Percentiles rank a stretch among this genome's conserved stretches.
Evolutionary conservation across 805 yeast genomes (phyloP).

Genomic region (Dipodascus geniculatus): DNA sequence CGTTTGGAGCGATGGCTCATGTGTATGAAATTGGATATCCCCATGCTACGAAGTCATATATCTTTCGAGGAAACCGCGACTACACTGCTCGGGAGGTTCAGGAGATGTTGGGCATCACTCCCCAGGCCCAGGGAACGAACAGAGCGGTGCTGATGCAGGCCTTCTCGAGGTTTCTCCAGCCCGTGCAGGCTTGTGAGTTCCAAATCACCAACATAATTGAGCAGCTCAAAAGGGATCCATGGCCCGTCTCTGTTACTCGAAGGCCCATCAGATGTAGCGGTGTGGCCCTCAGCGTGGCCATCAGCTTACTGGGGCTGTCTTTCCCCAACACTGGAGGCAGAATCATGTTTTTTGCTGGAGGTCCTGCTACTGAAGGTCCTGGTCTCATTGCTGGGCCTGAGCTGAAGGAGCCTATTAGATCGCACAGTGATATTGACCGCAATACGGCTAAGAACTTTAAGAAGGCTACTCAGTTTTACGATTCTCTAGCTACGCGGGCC

Average conservation of each 20-base stretch:
- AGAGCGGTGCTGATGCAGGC: slow-evolving; percentile 23
- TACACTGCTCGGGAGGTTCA: slow-evolving; percentile 41
- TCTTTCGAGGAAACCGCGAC: slow-evolving; percentile 81
- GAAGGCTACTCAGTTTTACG: slow-evolving; percentile 73
- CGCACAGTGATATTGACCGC: slow-evolving; percentile 92
- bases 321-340: slow-evolving; percentile 73
- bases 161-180: slow-evolving; percentile 55
- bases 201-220: slow-evolving; percentile 72
- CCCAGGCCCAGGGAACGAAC: slow-evolving; percentile 19
- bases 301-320: slow-evolving; percentile 68
- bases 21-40: slow-evolving; percentile 70
- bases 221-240: slow-evolving; percentile 65
- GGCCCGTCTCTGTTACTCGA: slow-evolving; percentile 77
- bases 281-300: slow-evolving; percentile 78
- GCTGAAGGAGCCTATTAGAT: slow-evolving; percentile 90
- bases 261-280: slow-evolving; percentile 91
- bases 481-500: slow-evolving; percentile 56
- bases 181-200: slow-evolving; percentile 69
- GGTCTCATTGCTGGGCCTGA: slow-evolving; percentile 89
- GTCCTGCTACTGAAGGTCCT: slow-evolving; percentile 90
- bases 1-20: slow-evolving; percentile 84
- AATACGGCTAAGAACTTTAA: slow-evolving; percentile 81
- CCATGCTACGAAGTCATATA: slow-evolving; percentile 56
- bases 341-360: slow-evolving; percentile 82
- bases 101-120: slow-evolving; percentile 44